Base-by-base conservation (phyloP, 2,329 filamentous ascomycete species). In the Penicillium freii region DNA sequence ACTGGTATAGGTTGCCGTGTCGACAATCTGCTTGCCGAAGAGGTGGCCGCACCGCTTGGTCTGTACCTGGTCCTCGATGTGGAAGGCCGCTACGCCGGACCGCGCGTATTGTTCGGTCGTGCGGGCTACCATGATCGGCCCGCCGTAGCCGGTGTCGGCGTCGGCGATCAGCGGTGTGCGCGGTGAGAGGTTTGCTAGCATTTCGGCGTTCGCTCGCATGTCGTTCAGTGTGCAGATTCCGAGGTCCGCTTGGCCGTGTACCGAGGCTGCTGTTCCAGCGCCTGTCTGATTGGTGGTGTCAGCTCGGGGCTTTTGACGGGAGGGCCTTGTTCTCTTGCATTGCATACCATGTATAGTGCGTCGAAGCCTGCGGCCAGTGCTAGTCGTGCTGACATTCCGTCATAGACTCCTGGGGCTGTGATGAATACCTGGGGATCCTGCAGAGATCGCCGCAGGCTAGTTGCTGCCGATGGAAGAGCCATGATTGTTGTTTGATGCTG, bases 61-160 rank as follows among this genome's bases (percentile, higher is more conserved):
- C 58, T 75, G 73, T 8, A 84, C 77, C 66, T 85, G 81, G 68
- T 85, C 83, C 69, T 85, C 82, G 62, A 85, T 78, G 66, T 85
- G 83, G 44, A 84, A 75, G 10, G 75, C 82, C 1, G 83, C 82
- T 3, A 85, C 79, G 25, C 82, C 82, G 3, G 81, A 75, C 46
- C 79, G 77, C 25, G 78, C 77, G 69, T 84, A 84, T 48, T 78
- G 73, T 25, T 76, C 73, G 5, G 80, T 78, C 5, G 80, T 81
- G 17, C 80, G 76, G 13, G 78, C 76, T 34, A 82, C 75, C 75
- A 77, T 77, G 46, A 77, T 72, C n/a, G 75, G 74, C 0, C 81
- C 80, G 43, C 81, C 81, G 63, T 83, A 83, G 33, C 81, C 81
- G 5, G 81, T 83, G 63, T 83, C 81, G 61, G 79, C 79, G 56